Base-by-base conservation (phyloP, 352 stramenopile genomes). In the Blastocystis sp. region DNA sequence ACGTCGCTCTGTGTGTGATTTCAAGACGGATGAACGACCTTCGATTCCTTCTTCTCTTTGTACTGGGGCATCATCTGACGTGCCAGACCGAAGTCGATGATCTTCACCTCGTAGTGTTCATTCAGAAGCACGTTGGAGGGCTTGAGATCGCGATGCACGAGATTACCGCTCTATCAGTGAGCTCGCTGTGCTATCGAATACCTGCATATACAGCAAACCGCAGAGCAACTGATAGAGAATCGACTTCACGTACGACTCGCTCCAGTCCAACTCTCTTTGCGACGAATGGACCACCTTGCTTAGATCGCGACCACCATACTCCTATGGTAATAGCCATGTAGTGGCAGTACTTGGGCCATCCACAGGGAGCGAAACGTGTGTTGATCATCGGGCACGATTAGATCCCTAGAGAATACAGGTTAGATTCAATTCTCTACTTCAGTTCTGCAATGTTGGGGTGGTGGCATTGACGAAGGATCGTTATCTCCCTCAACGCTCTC, bases 171-270 rank as follows among this genome's bases (percentile, higher is more conserved):
- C 61, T 85, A 41, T 6, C 63, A 41, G n/a, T 50, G 10, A 12
- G n/a, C 45, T 19, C 45, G 16, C 45, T 55, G 6, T 16, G 9
- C 45, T 55, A 6, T 24, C 10, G 45, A 74, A 1, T 67, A 91
- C 95, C 92, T 98, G 95, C 61, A 97, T 90, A 82, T 97, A 97
- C 82, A 97, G 94, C 31, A 98, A 91, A 19, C 96, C 97, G 79
- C 97, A 96, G 4, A 99, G 92, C 90, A 99, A 98, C 91, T 99
- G 96, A 31, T 93, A 91, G 62, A 93, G 81, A 45, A 92, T 93
- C 1, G 67, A 90, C 31, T 91, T 92, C 67, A 96, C 95, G 81
- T 96, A 94, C 77, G 94, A 91, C 16, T 93, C 94, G 24, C 92
- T 94, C 37, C 95, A 91, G 74, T 55, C 79, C 24, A 24, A 24